These are phyloP conservation scores for Candida labiduridarum DNA, from an alignment of 1,139 yeast genomes.

Conservation along the genomic window DNA sequence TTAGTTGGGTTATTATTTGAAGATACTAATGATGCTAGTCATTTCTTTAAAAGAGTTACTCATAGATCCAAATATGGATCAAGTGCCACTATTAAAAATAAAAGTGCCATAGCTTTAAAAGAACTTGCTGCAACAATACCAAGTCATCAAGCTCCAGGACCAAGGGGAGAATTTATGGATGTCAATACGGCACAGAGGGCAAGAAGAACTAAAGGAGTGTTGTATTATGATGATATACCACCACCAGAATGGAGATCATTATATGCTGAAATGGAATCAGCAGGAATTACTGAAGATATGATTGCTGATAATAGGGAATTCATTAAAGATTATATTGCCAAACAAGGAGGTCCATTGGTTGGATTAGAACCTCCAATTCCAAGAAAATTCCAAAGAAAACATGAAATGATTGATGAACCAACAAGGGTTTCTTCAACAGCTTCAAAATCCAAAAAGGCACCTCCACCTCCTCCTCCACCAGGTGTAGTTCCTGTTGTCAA, in stretches of 20 bases:
- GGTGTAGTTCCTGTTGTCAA: slow-evolving; percentile 9
- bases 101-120: slow-evolving; percentile 82
- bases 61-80: slow-evolving; percentile 80
- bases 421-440: slow-evolving; percentile 14
- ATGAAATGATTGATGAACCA: slow-evolving; percentile 12
- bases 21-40: slow-evolving; percentile 85
- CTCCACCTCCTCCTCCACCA: slow-evolving; percentile 52
- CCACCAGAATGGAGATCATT: slow-evolving; percentile 86
- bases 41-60: slow-evolving; percentile 77
- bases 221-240: slow-evolving; percentile 77
- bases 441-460: slow-evolving; percentile 38
- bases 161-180: slow-evolving; percentile 65
- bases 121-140: slow-evolving; percentile 42
- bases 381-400: slow-evolving; percentile 46
- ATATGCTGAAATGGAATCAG: slow-evolving; percentile 70
- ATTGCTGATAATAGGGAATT: slow-evolving; percentile 84
- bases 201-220: slow-evolving; percentile 58
- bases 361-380: slow-evolving; percentile 89
- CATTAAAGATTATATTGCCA: slow-evolving; percentile 72
- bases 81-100: slow-evolving; percentile 80
- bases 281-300: slow-evolving; percentile 87
- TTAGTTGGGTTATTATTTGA: slow-evolving; percentile 87
- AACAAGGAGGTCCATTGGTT: slow-evolving; percentile 83
- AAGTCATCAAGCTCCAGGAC: slow-evolving; percentile 54
- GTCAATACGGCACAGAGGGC: slow-evolving; percentile 56